A percentile compares a stretch with the other conserved stretches of the same genome.
phyloP scores from a whole-genome alignment of 106 monocot genomes.

The Dioscorea dumetorum region DNA sequence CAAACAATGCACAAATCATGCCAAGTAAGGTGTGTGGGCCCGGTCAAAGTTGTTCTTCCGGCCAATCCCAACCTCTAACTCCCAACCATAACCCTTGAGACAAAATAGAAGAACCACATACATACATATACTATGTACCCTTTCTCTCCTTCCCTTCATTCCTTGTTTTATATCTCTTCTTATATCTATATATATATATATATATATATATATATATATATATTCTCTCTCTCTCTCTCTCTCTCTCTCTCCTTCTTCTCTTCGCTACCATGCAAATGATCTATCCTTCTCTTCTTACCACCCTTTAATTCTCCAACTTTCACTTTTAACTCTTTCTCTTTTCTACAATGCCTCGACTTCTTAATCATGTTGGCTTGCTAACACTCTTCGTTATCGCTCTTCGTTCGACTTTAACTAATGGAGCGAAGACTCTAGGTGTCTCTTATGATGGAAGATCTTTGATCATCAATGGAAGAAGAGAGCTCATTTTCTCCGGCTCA shows the following conservation, averaged over 20 bases:
- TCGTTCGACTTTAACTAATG: neutral
- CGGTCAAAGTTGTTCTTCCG: too few relatives aligned
- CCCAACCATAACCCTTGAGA: too few relatives aligned
- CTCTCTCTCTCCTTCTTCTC: neutral
- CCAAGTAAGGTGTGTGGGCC: too few relatives aligned
- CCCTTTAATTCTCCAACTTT: neutral
- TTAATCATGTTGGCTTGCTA: too few relatives aligned
- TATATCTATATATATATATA: too few relatives aligned
- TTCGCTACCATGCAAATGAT: neutral
- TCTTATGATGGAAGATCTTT: conserved; percentile 32
- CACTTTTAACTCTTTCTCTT: neutral
- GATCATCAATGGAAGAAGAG: conserved; percentile 42
- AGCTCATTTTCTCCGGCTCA: conserved; percentile 55
- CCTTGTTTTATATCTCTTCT: too few relatives aligned
- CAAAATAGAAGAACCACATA: too few relatives aligned
- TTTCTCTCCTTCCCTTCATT: too few relatives aligned
- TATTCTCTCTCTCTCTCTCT: neutral
- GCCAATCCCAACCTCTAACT: too few relatives aligned
- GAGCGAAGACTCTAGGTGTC: neutral
- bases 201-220: too few relatives aligned
- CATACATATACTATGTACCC: too few relatives aligned
- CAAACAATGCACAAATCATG: too few relatives aligned
- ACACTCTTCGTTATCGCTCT: neutral
- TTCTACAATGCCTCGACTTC: neutral
- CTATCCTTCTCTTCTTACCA: neutral